Base-by-base conservation (phyloP, 2,329 filamentous ascomycete species). In the Penicillium hesseltinei region DNA sequence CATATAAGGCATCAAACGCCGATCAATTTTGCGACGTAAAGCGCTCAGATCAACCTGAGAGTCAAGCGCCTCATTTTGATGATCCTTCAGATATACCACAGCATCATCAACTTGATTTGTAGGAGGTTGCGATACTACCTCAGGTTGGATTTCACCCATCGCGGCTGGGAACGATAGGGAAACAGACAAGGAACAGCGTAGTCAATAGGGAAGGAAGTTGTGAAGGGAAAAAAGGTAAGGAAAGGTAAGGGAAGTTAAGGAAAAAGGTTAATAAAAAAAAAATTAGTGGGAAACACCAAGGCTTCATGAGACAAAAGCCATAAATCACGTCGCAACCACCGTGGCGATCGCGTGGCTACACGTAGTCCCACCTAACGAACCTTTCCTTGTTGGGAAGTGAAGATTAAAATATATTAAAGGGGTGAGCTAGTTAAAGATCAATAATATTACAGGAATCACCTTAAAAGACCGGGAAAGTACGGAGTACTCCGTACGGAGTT, bases 1-100 rank as follows among this genome's bases (percentile, higher is more conserved):
- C 67, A 73, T 67, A 23, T 66, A 66, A 0, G 71, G 71, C 31
- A 74, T 61, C 43, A 74, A 58, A 10, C 62, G 69, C n/a, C 50
- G 62, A 59, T 74, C 71, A 21, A 73, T 67, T 45, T 70, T 69
- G 17, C 69, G 67, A 8, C 67, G 64, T 9, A 73, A 58, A 2
- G 61, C 62, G n/a, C 35, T 42, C 19, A 68, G 44, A 59, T 69
- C 55, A 13, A 67, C 57, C 17, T 51, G 33, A 48, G 48, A 36
- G 52, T 40, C 21, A 9, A 44, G 31, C 33, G 47, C 17, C 4
- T 23, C 57, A 50, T 50, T 40, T 9, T 29, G 36, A 40, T 68
- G 65, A 9, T 40, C 46, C 10, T 66, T 59, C 17, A 69, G 65
- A 44, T 66, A 69, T 11, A 54, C 40, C 25, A 61, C 64, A 2